phyloP scores from a whole-genome alignment of 2,329 filamentous ascomycete genomes.

The Penicillium concentricum region DNA sequence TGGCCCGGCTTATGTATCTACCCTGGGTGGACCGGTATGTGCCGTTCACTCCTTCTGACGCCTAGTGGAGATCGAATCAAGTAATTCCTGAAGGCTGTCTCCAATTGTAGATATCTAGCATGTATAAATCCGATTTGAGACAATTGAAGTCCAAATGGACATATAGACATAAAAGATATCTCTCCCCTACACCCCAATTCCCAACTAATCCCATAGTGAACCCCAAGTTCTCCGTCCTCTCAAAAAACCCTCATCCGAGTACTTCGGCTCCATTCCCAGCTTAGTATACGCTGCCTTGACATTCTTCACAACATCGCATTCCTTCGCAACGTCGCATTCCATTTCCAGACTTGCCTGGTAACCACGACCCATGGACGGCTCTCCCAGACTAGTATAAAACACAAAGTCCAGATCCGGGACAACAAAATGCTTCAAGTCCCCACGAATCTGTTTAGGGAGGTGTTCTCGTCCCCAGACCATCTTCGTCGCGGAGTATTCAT shows the following conservation, averaged over 20 bases:
- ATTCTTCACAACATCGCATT: not conserved
- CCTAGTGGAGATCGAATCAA: constrained; percentile 6
- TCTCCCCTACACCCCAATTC: not conserved
- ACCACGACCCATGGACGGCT: not conserved
- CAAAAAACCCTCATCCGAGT: not conserved
- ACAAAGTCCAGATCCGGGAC: not conserved
- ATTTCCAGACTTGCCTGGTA: not conserved
- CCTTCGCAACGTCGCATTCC: not conserved
- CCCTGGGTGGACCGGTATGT: constrained; percentile 6
- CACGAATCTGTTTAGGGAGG: not conserved
- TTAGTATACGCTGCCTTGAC: not conserved
- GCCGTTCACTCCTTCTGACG: constrained; percentile 13
- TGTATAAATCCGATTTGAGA: not conserved
- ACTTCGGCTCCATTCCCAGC: not conserved
- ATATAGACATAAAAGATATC: not conserved
- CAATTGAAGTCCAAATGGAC: not conserved
- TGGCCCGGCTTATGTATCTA: constrained; percentile 5
- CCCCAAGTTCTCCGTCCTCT: not conserved
- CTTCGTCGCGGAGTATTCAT: not conserved
- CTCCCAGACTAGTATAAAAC: not conserved
- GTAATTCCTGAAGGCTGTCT: not conserved
- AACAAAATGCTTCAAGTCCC: not conserved
- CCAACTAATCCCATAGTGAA: not conserved
- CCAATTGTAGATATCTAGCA: not conserved
- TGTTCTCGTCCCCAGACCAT: not conserved